phyloP scores from a whole-genome alignment of 2,329 filamentous ascomycete genomes.

The Venturia oleaginea region DNA sequence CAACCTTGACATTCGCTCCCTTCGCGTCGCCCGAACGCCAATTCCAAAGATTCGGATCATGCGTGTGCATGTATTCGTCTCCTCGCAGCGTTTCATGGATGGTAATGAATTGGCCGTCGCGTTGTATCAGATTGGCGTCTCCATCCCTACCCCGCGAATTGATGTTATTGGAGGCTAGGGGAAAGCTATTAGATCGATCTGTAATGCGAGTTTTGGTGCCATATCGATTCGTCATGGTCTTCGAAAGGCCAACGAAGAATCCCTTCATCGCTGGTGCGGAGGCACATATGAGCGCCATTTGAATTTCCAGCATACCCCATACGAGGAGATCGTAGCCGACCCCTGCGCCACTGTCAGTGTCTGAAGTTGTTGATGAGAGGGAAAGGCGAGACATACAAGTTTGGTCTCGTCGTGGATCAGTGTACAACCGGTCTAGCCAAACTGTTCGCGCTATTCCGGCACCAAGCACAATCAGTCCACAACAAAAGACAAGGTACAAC shows the following conservation, averaged over 20 bases:
- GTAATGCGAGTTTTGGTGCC: not conserved
- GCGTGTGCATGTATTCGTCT: not conserved
- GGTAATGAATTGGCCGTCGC: not conserved
- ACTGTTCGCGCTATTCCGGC: slow-evolving; percentile 25
- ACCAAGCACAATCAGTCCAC: slow-evolving; percentile 19
- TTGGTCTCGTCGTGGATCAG: slow-evolving; percentile 18
- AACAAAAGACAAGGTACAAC: slow-evolving; percentile 15
- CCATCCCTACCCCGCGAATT: not conserved
- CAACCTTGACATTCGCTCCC: not conserved
- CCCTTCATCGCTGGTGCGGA: slow-evolving; percentile 21
- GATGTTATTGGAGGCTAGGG: not conserved
- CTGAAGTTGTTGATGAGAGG: not conserved
- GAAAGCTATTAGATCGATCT: not conserved
- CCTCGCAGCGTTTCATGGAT: not conserved
- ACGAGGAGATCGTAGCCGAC: slow-evolving; percentile 21
- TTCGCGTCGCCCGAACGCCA: not conserved
- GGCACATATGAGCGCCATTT: slow-evolving; percentile 22
- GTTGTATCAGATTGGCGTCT: not conserved
- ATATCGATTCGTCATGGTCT: not conserved
- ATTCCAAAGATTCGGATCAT: not conserved
- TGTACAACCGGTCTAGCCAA: slow-evolving; percentile 19
- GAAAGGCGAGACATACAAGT: slow-evolving; percentile 18
- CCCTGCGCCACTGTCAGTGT: slow-evolving; percentile 15
- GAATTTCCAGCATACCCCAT: slow-evolving; percentile 20
- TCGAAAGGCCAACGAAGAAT: slow-evolving; percentile 13